A percentile compares a stretch with the other conserved stretches of the same genome.
Conservation (phyloP, 139 green algal species). For the Chlamydomonas sp. region DNA sequence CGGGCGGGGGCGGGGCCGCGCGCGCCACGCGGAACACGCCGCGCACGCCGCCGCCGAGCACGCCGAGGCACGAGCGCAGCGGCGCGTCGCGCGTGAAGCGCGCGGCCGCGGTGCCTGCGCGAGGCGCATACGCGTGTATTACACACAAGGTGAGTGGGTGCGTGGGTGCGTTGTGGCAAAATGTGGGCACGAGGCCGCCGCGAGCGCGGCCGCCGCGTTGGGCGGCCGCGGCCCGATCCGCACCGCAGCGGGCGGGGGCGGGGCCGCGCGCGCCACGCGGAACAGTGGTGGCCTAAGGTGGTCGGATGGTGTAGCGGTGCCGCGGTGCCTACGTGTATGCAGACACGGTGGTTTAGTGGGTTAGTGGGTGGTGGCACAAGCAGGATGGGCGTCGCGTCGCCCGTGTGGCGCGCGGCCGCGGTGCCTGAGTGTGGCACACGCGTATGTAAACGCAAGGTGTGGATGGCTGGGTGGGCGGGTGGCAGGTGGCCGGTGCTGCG, state of each 20-base stretch:
- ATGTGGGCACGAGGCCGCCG: too few species aligned
- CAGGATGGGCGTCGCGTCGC: neutral
- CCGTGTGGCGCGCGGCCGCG: neutral
- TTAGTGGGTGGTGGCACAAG: neutral
- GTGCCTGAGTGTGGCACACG: neutral
- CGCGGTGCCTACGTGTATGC: too few species aligned
- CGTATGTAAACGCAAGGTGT: too few species aligned
- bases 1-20: neutral
- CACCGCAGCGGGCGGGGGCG: neutral
- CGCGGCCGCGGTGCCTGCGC: neutral
- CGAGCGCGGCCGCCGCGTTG: neutral
- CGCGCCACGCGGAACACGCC: slow-evolving; percentile 15
- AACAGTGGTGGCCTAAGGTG: neutral
- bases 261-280: neutral
- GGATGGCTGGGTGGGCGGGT: too few species aligned
- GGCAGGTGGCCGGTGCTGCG: too few species aligned
- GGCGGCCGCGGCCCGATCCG: neutral
- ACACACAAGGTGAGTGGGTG: neutral
- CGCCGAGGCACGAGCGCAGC: neutral
- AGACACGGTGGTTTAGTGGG: too few species aligned
- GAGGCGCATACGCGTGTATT: too few species aligned
- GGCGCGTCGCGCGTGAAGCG: neutral
- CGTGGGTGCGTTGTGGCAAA: neutral
- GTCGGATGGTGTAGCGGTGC: too few species aligned
- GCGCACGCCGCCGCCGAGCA: slow-evolving; percentile 7